These are phyloP conservation scores for Suillus occidentalis DNA, from an alignment of 768 basidiomycete species.

Conservation along the genomic window DNA sequence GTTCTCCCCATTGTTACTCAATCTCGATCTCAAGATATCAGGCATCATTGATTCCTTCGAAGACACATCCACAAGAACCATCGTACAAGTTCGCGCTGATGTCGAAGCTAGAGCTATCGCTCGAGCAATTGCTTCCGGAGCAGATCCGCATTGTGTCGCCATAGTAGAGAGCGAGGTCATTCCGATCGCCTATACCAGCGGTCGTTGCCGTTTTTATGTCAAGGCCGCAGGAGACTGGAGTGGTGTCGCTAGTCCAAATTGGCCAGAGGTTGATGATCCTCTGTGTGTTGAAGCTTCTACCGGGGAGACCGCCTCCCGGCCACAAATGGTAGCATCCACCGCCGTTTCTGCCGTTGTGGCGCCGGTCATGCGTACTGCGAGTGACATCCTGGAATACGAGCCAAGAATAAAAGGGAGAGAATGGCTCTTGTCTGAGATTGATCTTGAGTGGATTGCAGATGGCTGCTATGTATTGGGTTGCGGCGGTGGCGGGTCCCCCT, in stretches of 20 bases:
- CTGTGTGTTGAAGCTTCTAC: background rate
- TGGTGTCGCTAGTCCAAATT: conserved; percentile 23
- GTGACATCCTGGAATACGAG: conserved; percentile 35
- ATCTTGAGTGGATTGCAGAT: conserved; percentile 59
- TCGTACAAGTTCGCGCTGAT: conserved; percentile 31
- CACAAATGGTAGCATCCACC: conserved; percentile 7
- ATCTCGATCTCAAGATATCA: conserved; percentile 34
- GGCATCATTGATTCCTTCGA: conserved; percentile 47
- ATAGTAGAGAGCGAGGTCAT: conserved; percentile 58
- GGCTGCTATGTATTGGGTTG: conserved; percentile 64
- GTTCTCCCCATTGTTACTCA: background rate
- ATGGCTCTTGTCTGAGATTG: conserved; percentile 48
- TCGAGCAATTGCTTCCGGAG: conserved; percentile 46
- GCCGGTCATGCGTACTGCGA: conserved; percentile 14
- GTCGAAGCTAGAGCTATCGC: conserved; percentile 42
- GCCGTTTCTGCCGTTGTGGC: conserved; percentile 15
- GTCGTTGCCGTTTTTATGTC: conserved; percentile 48
- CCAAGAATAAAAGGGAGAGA: conserved; percentile 40
- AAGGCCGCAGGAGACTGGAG: conserved; percentile 58
- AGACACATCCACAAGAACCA: conserved; percentile 35
- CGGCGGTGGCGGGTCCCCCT: conserved; percentile 63
- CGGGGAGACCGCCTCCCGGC: conserved; percentile 6
- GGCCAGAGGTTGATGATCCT: conserved; percentile 17
- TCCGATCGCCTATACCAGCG: conserved; percentile 39
- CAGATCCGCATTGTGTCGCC: conserved; percentile 40